phyloP scores from a whole-genome alignment of 106 monocot genomes.

The Amphibolis antarctica region DNA sequence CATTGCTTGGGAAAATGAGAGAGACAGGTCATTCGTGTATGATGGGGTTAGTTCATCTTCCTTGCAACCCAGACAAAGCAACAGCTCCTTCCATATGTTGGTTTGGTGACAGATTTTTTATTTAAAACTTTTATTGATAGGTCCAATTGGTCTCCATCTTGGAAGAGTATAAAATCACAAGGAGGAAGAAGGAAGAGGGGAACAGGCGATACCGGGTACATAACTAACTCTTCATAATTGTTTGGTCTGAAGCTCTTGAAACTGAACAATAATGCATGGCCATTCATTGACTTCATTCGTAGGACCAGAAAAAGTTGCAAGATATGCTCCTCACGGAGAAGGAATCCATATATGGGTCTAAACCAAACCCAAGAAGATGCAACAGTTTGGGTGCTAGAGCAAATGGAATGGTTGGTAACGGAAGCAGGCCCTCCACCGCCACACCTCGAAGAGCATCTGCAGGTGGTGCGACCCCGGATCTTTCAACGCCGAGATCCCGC shows the following conservation, averaged over 20 bases:
- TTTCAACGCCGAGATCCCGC: constrained; percentile 67
- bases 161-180: constrained; percentile 65
- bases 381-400: constrained; percentile 42
- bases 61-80: background rate
- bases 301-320: constrained; percentile 88
- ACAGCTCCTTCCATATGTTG: background rate
- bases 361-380: constrained; percentile 41
- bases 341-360: constrained; percentile 50
- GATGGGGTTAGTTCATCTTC: constrained; percentile 51
- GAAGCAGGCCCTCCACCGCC: constrained; percentile 44
- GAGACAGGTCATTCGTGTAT: constrained; percentile 62
- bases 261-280: background rate
- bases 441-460: constrained; percentile 33
- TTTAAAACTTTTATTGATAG: constrained; percentile 12
- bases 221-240: background rate
- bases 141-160: constrained; percentile 69
- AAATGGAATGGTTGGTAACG: constrained; percentile 34
- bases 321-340: constrained; percentile 52
- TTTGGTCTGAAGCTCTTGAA: background rate
- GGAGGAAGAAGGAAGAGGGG: constrained; percentile 78
- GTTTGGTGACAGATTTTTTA: background rate
- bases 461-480: constrained; percentile 68
- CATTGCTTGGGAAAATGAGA: constrained; percentile 74
- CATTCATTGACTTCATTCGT: background rate
- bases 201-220: constrained; percentile 65